These are phyloP conservation scores for Brassica carinata DNA, from an alignment of 345 rosid species.

Conservation along the genomic window DNA sequence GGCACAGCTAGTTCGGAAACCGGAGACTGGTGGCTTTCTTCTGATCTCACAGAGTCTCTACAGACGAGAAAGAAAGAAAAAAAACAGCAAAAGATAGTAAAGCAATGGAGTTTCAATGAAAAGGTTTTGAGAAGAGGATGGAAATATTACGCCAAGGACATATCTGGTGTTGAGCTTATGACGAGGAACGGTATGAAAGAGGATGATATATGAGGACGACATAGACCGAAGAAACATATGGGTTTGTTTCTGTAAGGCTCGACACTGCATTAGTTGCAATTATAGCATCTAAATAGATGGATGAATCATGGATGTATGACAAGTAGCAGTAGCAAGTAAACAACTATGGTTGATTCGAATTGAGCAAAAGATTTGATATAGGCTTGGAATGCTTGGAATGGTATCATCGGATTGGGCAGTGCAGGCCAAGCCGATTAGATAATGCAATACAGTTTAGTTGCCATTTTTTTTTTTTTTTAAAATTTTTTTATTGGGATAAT, in stretches of 20 bases:
- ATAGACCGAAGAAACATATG: slow-evolving; percentile 42
- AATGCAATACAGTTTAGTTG: too few species aligned
- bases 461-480: too few species aligned
- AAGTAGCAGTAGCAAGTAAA: not conserved
- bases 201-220: slow-evolving; percentile 40
- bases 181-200: slow-evolving; percentile 36
- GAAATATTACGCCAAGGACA: slow-evolving; percentile 38
- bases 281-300: not conserved
- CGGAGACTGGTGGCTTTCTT: slow-evolving; percentile 31
- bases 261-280: not conserved
- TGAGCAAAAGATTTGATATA: too few species aligned
- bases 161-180: slow-evolving; percentile 35
- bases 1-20: slow-evolving; percentile 33
- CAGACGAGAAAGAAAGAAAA: not conserved
- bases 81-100: not conserved
- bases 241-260: slow-evolving; percentile 10
- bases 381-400: too few species aligned
- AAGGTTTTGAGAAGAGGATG: not conserved
- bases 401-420: too few species aligned
- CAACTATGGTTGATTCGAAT: too few species aligned
- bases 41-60: slow-evolving; percentile 44
- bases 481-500: too few species aligned
- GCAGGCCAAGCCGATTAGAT: too few species aligned
- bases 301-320: not conserved
- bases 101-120: slow-evolving; percentile 8